These are phyloP conservation scores for Alternaria sp. DNA, from an alignment of 2,329 filamentous ascomycete genomes.

Conservation along the genomic window DNA sequence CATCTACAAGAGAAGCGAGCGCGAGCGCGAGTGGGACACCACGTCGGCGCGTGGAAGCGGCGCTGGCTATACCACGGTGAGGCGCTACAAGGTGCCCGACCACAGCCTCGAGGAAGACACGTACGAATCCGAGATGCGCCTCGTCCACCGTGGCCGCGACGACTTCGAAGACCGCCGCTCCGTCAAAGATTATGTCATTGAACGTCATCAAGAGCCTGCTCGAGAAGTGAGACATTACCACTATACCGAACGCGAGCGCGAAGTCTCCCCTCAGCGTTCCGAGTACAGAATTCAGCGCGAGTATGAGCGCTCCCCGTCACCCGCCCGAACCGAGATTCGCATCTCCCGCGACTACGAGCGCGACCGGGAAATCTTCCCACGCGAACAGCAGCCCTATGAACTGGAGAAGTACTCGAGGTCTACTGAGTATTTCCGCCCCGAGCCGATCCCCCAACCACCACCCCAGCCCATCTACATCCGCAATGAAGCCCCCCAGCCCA, in stretches of 20 bases:
- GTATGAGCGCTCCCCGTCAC: slow-evolving; percentile 55
- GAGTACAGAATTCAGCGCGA: slow-evolving; percentile 64
- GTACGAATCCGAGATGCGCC: slow-evolving; percentile 60
- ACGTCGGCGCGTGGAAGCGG: slow-evolving; percentile 41
- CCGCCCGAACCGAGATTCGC: slow-evolving; percentile 52
- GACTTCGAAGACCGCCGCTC: slow-evolving; percentile 46
- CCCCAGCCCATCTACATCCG: slow-evolving; percentile 60
- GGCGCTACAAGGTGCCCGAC: slow-evolving; percentile 67
- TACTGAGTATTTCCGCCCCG: slow-evolving; percentile 61
- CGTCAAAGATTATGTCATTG: slow-evolving; percentile 51
- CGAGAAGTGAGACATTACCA: slow-evolving; percentile 50
- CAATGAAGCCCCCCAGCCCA: slow-evolving; percentile 60
- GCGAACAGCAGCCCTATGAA: slow-evolving; percentile 46
- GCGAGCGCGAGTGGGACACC: slow-evolving; percentile 57
- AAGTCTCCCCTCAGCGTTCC: slow-evolving; percentile 53
- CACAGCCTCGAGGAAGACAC: slow-evolving; percentile 53
- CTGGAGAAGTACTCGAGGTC: slow-evolving; percentile 63
- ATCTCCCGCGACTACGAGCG: slow-evolving; percentile 44
- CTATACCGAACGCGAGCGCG: slow-evolving; percentile 46
- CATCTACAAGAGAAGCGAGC: slow-evolving; percentile 54
- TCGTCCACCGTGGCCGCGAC: slow-evolving; percentile 54
- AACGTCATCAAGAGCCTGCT: slow-evolving; percentile 42
- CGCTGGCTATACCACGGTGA: slow-evolving; percentile 63
- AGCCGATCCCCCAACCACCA: slow-evolving; percentile 41
- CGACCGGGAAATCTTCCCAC: slow-evolving; percentile 43